Percentiles rank a stretch among this genome's conserved stretches.
phyloP scores from a whole-genome alignment of 2,329 filamentous ascomycete genomes.

The Diaporthe aspalathi region DNA sequence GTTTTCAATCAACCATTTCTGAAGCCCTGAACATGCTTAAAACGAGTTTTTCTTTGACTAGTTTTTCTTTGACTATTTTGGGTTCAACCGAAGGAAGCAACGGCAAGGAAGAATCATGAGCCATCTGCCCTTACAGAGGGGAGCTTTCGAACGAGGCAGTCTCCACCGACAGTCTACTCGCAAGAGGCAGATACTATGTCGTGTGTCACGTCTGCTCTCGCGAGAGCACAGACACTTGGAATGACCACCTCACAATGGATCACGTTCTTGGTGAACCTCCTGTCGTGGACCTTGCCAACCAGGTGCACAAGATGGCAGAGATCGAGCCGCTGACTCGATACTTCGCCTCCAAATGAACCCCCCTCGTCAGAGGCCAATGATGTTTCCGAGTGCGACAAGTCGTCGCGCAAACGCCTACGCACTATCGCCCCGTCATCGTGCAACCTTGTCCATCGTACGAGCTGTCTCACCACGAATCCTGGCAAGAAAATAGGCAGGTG shows the following conservation, averaged over 20 bases:
- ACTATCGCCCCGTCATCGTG: not conserved
- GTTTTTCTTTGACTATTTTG: not conserved
- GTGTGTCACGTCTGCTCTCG: not conserved
- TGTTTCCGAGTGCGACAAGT: not conserved
- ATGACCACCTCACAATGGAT: not conserved
- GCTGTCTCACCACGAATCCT: not conserved
- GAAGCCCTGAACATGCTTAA: not conserved
- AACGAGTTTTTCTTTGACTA: too few species aligned
- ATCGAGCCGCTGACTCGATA: not conserved
- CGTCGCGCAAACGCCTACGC: not conserved
- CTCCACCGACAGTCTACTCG: not conserved
- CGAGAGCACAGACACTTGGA: not conserved
- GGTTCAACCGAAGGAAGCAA: not conserved
- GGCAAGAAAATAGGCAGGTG: constrained; percentile 67
- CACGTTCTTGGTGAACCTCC: not conserved
- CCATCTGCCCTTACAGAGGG: not conserved
- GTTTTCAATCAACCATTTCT: too few species aligned
- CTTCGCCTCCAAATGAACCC: too few species aligned
- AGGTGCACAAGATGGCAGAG: not conserved
- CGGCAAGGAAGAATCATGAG: not conserved
- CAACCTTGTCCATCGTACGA: not conserved
- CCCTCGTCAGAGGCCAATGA: too few species aligned
- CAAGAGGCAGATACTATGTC: not conserved
- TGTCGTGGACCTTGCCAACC: not conserved
- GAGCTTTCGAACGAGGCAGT: not conserved